A percentile compares a stretch with the other conserved stretches of the same genome.
Evolutionary conservation across 139 green algal species (phyloP).

Genomic region (Gonium pectorale): DNA sequence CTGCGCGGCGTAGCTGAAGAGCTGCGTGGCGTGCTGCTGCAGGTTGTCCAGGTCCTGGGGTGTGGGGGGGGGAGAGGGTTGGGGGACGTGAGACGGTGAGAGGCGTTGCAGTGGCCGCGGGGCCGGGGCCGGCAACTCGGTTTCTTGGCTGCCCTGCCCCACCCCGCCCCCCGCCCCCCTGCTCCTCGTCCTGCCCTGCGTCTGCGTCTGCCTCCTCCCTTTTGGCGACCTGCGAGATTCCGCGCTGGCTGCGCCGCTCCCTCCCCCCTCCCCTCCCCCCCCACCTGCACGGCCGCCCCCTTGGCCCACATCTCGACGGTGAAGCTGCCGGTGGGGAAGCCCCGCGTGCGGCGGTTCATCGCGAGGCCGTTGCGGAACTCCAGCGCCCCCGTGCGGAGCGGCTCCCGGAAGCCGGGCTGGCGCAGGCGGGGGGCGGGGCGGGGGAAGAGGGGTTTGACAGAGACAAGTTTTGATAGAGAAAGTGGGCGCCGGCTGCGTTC

Average conservation of each 20-base stretch:
- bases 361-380: constrained; percentile 89
- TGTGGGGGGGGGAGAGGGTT: not conserved
- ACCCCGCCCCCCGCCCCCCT: constrained; percentile 6
- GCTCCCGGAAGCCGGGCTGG: constrained; percentile 17
- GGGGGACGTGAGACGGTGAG: no score
- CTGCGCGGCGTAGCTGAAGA: constrained; percentile 50
- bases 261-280: constrained; percentile 1
- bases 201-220: no score
- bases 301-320: constrained; percentile 87
- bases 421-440: not conserved
- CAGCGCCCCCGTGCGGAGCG: constrained; percentile 56
- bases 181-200: no score
- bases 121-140: no score
- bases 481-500: no score
- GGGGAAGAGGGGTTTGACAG: not conserved
- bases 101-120: no score
- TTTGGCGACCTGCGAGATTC: no score
- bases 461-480: no score
- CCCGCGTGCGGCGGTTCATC: constrained; percentile 63
- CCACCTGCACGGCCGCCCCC: constrained; percentile 35
- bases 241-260: no score
- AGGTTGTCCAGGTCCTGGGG: constrained; percentile 23
- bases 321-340: constrained; percentile 73
- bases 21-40: constrained; percentile 27
- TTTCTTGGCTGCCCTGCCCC: no score